These are phyloP conservation scores for Planoprotostelium fungivorum DNA, from an alignment of 78 protist species.

Conservation along the genomic window DNA sequence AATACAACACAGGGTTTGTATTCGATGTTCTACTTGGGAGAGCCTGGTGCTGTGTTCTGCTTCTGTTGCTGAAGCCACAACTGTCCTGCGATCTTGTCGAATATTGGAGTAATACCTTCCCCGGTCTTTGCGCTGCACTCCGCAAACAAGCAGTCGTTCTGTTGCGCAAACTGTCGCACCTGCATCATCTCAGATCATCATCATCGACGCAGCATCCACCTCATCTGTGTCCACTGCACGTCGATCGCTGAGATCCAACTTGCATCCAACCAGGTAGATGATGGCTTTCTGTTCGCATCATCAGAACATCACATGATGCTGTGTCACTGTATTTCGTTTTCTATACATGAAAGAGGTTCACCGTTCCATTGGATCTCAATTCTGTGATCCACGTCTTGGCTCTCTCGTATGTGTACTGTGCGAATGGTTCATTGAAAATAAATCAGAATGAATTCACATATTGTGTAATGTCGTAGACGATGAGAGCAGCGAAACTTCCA, in stretches of 20 bases:
- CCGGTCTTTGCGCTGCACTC: background rate
- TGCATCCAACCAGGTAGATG: background rate
- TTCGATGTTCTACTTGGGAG: too few relatives aligned
- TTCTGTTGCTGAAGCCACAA: background rate
- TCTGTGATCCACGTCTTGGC: background rate
- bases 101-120: background rate
- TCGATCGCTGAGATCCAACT: background rate
- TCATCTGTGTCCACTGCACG: background rate
- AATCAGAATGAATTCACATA: background rate
- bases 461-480: slow-evolving; percentile 84
- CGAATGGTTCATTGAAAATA: background rate
- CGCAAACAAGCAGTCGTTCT: background rate
- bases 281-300: background rate
- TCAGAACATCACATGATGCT: too few relatives aligned
- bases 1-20: too few relatives aligned
- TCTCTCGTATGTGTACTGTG: background rate
- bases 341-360: background rate
- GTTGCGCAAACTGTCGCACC: background rate
- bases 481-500: slow-evolving; percentile 92
- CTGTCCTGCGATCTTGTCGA: background rate
- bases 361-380: background rate
- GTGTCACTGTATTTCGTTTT: too few relatives aligned
- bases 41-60: background rate
- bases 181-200: too few relatives aligned
- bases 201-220: too few relatives aligned